Evolutionary conservation across 2,329 filamentous ascomycete species (phyloP).

Genomic region (Leptographium radiaticola): DNA sequence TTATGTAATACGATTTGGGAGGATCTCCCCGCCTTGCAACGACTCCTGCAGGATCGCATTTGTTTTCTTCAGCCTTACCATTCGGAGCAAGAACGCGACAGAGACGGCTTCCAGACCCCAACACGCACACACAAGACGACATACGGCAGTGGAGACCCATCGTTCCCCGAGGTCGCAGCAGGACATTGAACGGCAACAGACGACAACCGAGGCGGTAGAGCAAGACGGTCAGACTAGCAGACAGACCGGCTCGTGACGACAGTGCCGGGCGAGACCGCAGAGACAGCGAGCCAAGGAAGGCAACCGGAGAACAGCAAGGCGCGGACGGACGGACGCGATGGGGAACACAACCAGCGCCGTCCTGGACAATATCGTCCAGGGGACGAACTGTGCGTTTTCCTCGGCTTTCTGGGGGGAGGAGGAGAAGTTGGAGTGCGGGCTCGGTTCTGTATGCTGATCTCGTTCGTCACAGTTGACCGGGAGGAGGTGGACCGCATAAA

Average conservation of each 20-base stretch:
- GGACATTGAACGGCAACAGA: background rate
- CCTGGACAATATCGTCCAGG: conserved; percentile 90
- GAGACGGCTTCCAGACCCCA: background rate
- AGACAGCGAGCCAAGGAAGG: background rate
- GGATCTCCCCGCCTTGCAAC: background rate
- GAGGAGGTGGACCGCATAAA: conserved; percentile 92
- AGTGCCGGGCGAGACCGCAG: background rate
- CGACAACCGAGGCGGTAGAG: background rate
- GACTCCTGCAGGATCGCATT: background rate
- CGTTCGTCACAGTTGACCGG: conserved; percentile 62
- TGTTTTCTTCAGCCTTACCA: background rate
- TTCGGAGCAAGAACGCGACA: background rate
- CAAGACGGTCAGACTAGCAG: background rate
- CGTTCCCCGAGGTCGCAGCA: background rate
- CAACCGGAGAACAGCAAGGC: background rate
- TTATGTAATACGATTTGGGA: background rate
- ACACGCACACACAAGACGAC: background rate
- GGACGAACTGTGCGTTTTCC: conserved; percentile 72
- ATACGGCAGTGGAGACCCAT: background rate
- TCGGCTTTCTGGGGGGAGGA: background rate
- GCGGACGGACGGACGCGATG: conserved; percentile 27
- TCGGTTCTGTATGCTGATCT: background rate
- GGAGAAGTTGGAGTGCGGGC: background rate
- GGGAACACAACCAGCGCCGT: conserved; percentile 60
- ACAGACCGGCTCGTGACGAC: background rate